These are phyloP conservation scores for Barnettozyma siamensis DNA, from an alignment of 805 yeast species.

Conservation along the genomic window DNA sequence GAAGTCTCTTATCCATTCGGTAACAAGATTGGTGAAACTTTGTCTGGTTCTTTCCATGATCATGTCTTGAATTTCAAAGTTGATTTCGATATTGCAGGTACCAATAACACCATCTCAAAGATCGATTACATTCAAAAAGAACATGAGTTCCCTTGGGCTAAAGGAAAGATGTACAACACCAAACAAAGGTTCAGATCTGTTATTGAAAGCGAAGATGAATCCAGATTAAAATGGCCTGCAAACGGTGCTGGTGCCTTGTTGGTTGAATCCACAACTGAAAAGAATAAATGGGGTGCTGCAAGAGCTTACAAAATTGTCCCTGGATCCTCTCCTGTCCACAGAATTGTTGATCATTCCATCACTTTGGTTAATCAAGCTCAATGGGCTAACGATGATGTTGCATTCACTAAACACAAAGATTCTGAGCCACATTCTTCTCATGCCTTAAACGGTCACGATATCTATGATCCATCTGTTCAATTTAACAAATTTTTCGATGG, in stretches of 20 bases:
- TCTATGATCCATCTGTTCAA: constrained; percentile 20
- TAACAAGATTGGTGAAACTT: constrained; percentile 17
- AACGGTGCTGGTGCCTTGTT: constrained; percentile 22
- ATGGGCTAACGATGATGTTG: constrained; percentile 22
- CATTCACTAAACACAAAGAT: constrained; percentile 23
- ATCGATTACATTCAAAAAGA: constrained; percentile 13
- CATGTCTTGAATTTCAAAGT: constrained; percentile 26
- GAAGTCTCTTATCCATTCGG: constrained; percentile 20
- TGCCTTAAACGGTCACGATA: constrained; percentile 20
- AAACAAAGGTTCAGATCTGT: constrained; percentile 14
- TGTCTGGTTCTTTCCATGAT: constrained; percentile 27
- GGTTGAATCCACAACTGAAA: constrained; percentile 23
- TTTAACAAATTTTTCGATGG: constrained; percentile 22
- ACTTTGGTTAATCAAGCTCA: constrained; percentile 19
- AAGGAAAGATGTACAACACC: constrained; percentile 15
- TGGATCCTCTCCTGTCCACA: constrained; percentile 19
- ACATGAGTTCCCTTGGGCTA: constrained; percentile 24
- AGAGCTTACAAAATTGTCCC: constrained; percentile 25
- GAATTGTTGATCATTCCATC: constrained; percentile 15
- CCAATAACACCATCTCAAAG: constrained; percentile 17
- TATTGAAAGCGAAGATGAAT: constrained; percentile 17
- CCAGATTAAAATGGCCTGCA: constrained; percentile 17
- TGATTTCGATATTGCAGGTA: constrained; percentile 26
- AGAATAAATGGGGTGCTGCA: constrained; percentile 25
- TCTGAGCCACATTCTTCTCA: constrained; percentile 22